These are phyloP conservation scores for Ceriops decandra DNA, from an alignment of 345 rosid species.

Conservation along the genomic window DNA sequence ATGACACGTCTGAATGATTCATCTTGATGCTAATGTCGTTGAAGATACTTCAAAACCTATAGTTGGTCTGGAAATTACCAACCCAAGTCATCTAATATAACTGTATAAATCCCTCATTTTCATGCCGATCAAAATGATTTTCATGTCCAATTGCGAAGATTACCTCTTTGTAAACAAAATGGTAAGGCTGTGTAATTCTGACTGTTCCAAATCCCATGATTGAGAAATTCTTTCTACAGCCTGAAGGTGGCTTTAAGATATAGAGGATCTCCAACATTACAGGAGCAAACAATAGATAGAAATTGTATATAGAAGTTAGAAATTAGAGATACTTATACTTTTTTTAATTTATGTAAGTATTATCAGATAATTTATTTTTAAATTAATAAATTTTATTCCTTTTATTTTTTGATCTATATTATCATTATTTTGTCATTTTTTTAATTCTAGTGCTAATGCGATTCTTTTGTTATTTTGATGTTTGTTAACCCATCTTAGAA, in stretches of 20 bases:
- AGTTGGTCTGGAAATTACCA: no score
- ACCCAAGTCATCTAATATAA: no score
- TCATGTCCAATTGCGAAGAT: no score
- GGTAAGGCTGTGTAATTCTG: no score
- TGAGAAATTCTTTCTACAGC: no score
- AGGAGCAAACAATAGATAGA: constrained; percentile 2
- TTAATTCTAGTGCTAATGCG: no score
- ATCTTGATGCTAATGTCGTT: constrained; percentile 4
- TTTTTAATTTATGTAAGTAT: no score
- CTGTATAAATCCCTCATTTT: neutral
- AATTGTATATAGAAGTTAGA: neutral
- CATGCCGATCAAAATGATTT: neutral
- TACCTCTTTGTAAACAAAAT: no score
- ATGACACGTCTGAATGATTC: constrained; percentile 28
- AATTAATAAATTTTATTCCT: neutral
- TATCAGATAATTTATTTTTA: neutral
- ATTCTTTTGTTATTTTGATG: no score
- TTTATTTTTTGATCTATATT: neutral
- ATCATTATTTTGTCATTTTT: no score
- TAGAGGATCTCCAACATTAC: neutral
- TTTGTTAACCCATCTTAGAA: no score
- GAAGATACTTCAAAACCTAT: neutral
- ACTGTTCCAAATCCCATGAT: no score
- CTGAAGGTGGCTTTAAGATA: neutral
- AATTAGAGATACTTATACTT: neutral